Conservation (phyloP, 2,329 filamentous ascomycete genomes). For the Colletotrichum eleusines region DNA sequence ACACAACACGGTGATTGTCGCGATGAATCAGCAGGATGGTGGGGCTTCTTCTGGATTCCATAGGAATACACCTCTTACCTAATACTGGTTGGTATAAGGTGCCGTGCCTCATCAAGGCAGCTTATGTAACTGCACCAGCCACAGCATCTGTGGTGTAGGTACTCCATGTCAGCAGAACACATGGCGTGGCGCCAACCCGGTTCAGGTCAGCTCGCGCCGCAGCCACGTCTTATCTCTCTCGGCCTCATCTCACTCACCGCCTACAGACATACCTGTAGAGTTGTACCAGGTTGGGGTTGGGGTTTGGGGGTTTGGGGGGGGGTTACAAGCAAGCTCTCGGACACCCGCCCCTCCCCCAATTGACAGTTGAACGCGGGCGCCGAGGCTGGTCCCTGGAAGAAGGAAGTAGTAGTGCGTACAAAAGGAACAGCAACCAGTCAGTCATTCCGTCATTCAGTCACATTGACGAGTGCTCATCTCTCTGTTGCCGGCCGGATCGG, state of each 20-base stretch:
- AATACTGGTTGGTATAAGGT: too few relatives aligned
- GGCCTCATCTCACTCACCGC: slow-evolving; percentile 7
- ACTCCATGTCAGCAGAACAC: too few relatives aligned
- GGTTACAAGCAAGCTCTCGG: slow-evolving; percentile 11
- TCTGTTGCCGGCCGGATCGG: neutral
- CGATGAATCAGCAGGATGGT: slow-evolving; percentile 37
- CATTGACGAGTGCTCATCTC: neutral
- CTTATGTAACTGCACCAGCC: too few relatives aligned
- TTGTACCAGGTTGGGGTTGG: too few relatives aligned
- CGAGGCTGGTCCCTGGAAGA: neutral
- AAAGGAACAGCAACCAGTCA: too few relatives aligned
- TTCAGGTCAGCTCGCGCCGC: slow-evolving; percentile 5
- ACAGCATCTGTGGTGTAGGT: too few relatives aligned
- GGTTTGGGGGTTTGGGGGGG: too few relatives aligned
- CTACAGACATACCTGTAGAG: neutral
- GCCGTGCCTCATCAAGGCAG: too few relatives aligned
- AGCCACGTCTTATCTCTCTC: neutral
- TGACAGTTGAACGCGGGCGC: slow-evolving; percentile 1
- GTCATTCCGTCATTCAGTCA: neutral
- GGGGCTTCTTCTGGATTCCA: slow-evolving; percentile 33
- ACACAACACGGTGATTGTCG: slow-evolving; percentile 13
- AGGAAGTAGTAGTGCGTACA: too few relatives aligned
- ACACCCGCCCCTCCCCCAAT: too few relatives aligned
- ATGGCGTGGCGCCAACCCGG: neutral
- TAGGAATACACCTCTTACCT: too few relatives aligned